Base-by-base conservation (phyloP, 176 grass and related monocot species). In the Avena eriantha region DNA sequence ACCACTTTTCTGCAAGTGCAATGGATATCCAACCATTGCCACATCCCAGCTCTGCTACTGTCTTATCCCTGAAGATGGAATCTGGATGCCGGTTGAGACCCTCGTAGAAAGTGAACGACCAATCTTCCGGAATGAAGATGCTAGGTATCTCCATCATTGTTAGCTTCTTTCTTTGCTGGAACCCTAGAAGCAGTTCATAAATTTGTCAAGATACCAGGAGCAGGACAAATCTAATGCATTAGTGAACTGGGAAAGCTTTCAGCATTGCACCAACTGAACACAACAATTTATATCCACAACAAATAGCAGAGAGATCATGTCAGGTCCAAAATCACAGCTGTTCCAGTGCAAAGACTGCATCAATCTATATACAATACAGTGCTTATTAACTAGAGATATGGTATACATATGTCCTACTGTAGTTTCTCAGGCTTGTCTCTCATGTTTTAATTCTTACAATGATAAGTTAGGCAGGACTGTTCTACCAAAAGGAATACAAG, bases 11-110 rank as follows among this genome's bases (percentile, higher is more conserved):
- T 58, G 94, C 97, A 80, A 99, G 92, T 63, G 94, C 97, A 88
- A 99, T 99, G 24, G 97, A 99, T 86, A 99, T 99, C 97, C 97
- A 99, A 82, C 97, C 97, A 47, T 99, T 99, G 74, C 97, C 97
- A 82, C 94, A 96, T 43, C 97, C 97, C 68, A 96, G 83, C 85
- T 96, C 94, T 36, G 97, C 83, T 4, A 96, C 82, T 16, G 85
- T 99, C 70, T 94, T 99, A 3, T 99, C 92, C 85, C 92, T 92
- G 68, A 99, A 99, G 85, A 96, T 88, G 80, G 97, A 96, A 86
- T 93, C 94, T 69, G 89, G 92, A 49, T 93, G 94, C 18, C 97
- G 82, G 55, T 99, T 99, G 67, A 99, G 91, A 69, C 97, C 97
- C 90, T 99, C 97, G 6, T 96, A 99, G 70, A 99, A 99, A 56